Evolutionary conservation across 768 basidiomycete species (phyloP).

Genomic region (Serendipita sp.): DNA sequence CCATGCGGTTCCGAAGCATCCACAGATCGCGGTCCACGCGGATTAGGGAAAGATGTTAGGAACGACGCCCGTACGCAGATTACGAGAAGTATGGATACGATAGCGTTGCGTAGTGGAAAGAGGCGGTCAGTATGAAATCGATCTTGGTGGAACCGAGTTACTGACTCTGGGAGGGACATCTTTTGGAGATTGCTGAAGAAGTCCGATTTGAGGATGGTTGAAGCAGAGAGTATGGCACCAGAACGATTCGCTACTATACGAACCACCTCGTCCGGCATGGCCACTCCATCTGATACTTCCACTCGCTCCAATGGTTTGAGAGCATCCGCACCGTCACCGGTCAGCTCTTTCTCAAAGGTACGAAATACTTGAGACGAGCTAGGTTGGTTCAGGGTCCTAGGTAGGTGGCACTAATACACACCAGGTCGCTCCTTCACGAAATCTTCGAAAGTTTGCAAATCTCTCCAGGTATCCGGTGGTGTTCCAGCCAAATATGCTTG

Average conservation of each 20-base stretch:
- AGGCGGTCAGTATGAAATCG: background rate
- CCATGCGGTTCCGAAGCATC: background rate
- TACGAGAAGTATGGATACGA: background rate
- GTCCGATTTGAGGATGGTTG: conserved; percentile 88
- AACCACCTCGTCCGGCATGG: conserved; percentile 81
- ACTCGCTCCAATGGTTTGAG: conserved; percentile 69
- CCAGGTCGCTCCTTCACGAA: conserved; percentile 79
- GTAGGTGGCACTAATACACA: conserved; percentile 17
- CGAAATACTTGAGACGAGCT: conserved; percentile 52
- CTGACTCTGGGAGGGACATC: conserved; percentile 86
- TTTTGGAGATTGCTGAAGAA: conserved; percentile 91
- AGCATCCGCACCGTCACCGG: conserved; percentile 57
- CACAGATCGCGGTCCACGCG: background rate
- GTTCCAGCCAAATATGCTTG: conserved; percentile 77
- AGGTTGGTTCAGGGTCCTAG: background rate
- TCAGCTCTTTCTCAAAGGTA: conserved; percentile 85
- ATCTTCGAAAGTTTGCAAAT: conserved; percentile 59
- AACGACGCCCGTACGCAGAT: background rate
- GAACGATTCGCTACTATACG: conserved; percentile 69
- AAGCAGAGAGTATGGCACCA: conserved; percentile 76
- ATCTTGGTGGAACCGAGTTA: conserved; percentile 7
- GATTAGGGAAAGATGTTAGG: background rate
- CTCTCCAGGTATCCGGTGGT: conserved; percentile 60
- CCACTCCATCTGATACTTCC: conserved; percentile 47
- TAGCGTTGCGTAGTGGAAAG: background rate